Evolutionary conservation across 768 basidiomycete genomes (phyloP).

Genomic region (Fibroporia radiculosa): DNA sequence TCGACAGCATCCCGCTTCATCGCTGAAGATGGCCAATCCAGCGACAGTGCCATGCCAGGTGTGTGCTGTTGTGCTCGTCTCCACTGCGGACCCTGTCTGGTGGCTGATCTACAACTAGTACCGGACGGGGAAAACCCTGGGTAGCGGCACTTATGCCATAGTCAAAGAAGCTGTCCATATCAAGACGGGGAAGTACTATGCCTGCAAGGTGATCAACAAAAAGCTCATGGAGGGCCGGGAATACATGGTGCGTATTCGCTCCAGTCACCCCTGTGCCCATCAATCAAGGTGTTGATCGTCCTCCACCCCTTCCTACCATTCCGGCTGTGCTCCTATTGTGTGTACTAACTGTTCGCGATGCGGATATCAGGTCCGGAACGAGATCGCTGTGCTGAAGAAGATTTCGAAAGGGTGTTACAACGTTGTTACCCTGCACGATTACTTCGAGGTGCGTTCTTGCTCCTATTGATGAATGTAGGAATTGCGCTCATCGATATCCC

Average conservation of each 20-base stretch:
- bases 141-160: conserved; percentile 91
- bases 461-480: too few species aligned
- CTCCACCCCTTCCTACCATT: not conserved
- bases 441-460: conserved; percentile 84
- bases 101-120: conserved; percentile 40
- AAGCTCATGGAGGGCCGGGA: conserved; percentile 97
- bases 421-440: conserved; percentile 91
- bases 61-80: conserved; percentile 5
- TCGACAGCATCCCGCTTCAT: not conserved
- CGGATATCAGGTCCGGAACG: conserved; percentile 75
- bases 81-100: not conserved
- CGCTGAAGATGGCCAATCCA: conserved; percentile 16
- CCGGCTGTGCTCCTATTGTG: not conserved
- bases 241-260: conserved; percentile 68
- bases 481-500: not conserved
- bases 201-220: conserved; percentile 99
- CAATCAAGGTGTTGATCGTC: not conserved
- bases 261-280: too few species aligned
- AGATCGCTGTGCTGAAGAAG: conserved; percentile 90
- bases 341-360: not conserved
- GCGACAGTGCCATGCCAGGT: conserved; percentile 43
- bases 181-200: conserved; percentile 89
- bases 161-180: conserved; percentile 95
- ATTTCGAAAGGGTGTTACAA: conserved; percentile 87
- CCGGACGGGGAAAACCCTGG: conserved; percentile 80